Base-by-base conservation (phyloP, 257 asterid species). In the Agastache rugosa region DNA sequence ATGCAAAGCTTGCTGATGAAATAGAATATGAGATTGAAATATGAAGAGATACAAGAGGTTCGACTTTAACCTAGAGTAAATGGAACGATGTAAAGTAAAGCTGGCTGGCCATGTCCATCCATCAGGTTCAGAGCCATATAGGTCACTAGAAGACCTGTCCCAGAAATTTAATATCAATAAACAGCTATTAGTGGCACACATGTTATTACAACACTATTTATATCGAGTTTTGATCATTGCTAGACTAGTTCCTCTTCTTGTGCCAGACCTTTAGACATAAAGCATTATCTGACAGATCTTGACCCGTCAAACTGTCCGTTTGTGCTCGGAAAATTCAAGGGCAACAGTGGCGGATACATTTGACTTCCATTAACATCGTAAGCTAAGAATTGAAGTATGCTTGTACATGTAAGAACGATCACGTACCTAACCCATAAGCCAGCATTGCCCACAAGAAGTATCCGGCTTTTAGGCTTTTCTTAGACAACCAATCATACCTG, bases 21-120 rank as follows among this genome's bases (percentile, higher is more conserved):
- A 58, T 44, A 17, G 15, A 27, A 60, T 2, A 47, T 7, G 50
- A 47, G 48, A 59, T 6, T 54, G 59, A 6, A 63, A 64, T 8
- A 5, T 5, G 20, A 41, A 11, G 16, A 14, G 20, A 51, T 11
- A 29, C 11, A 5, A 53, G 11, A 54, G 8, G n/a, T 31, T 58
- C 20, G 78, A 31, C 55, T 59, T 44, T 80, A 11, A 92, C 98
- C 96, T 77, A 93, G 75, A 11, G 96, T 93, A 84, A 89, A 93
- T 9, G 98, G 98, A 17, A 93, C 98, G 37, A 93, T 93, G 81
- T 93, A 93, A 15, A 92, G 96, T 83, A 92, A 83, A 55, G 97
- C 97, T 22, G 98, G 98, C 68, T 92, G 97, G 51, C 98, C 98
- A 50, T 89, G 97, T 63, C 98, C 98, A 63, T 92, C 97, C 97